Conservation (phyloP, 192 early-diverging fungal genomes). For the Backusella circina region DNA sequence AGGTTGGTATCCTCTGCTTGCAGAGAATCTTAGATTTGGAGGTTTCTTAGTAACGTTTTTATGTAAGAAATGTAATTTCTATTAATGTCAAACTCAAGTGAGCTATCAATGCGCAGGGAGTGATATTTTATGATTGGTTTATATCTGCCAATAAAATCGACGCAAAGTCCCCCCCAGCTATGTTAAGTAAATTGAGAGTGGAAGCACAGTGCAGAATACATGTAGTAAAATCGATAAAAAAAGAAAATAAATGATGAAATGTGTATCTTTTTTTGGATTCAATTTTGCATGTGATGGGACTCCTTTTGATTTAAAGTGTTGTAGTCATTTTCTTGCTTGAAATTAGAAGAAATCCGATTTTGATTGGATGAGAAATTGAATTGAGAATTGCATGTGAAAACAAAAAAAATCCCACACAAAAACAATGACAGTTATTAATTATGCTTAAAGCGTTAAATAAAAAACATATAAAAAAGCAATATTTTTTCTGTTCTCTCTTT, state of each 20-base stretch:
- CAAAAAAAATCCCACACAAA: conserved; percentile 5
- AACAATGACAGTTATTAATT: conserved; percentile 2
- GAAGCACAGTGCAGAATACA: too few relatives aligned
- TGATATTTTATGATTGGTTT: too few relatives aligned
- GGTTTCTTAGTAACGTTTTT: too few relatives aligned
- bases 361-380: not conserved
- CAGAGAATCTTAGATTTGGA: too few relatives aligned
- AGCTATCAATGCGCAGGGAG: too few relatives aligned
- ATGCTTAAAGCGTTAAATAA: conserved; percentile 1
- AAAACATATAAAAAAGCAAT: not conserved
- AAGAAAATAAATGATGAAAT: conserved; percentile 2
- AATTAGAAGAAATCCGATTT: not conserved
- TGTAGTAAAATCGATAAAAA: not conserved
- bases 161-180: too few relatives aligned
- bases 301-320: not conserved
- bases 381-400: not conserved
- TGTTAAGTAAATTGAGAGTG: too few relatives aligned
- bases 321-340: not conserved
- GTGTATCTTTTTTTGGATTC: not conserved
- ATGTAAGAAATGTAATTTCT: too few relatives aligned
- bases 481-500: not conserved
- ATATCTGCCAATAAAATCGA: too few relatives aligned
- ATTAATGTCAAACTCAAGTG: too few relatives aligned
- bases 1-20: too few relatives aligned
- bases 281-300: not conserved